Conservation (phyloP, 306 rosid species). For the Inga oerstediana region DNA sequence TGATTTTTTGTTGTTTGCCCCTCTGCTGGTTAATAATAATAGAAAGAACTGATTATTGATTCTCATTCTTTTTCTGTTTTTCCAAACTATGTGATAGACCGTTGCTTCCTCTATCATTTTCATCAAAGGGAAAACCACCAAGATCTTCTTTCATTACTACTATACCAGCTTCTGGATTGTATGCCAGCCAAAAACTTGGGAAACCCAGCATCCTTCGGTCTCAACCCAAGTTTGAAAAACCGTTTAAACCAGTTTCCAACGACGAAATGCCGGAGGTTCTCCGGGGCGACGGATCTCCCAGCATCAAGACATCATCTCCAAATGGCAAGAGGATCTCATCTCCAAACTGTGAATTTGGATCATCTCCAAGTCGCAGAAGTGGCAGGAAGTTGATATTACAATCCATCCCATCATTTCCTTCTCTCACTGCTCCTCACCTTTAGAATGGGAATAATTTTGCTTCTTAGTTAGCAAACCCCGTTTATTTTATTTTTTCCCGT, state of each 20-base stretch:
- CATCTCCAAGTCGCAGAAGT: conserved; percentile 64
- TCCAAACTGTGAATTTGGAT: conserved; percentile 57
- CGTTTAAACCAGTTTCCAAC: conserved; percentile 44
- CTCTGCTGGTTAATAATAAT: conserved; percentile 29
- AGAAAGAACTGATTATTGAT: conserved; percentile 17
- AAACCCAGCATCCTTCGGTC: conserved; percentile 52
- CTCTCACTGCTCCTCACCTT: conserved; percentile 74
- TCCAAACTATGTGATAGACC: conserved; percentile 44
- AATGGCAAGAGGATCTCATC: conserved; percentile 87
- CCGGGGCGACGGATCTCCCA: conserved; percentile 50
- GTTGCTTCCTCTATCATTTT: conserved; percentile 60
- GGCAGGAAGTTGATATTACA: conserved; percentile 85
- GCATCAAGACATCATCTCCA: conserved; percentile 76
- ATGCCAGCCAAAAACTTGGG: conserved; percentile 54
- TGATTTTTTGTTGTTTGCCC: conserved; percentile 19
- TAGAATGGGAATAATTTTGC: conserved; percentile 30
- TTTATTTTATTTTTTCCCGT: background rate
- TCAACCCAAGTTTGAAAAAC: conserved; percentile 54
- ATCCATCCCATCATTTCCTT: conserved; percentile 88
- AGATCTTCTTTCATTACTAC: conserved; percentile 56
- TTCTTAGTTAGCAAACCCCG: background rate
- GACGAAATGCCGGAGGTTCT: conserved; percentile 70
- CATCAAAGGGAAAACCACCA: conserved; percentile 70
- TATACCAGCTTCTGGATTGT: conserved; percentile 58
- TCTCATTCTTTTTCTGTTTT: conserved; percentile 26